These are phyloP conservation scores for Trifolium subterraneum DNA, from an alignment of 306 rosid species.

Conservation along the genomic window DNA sequence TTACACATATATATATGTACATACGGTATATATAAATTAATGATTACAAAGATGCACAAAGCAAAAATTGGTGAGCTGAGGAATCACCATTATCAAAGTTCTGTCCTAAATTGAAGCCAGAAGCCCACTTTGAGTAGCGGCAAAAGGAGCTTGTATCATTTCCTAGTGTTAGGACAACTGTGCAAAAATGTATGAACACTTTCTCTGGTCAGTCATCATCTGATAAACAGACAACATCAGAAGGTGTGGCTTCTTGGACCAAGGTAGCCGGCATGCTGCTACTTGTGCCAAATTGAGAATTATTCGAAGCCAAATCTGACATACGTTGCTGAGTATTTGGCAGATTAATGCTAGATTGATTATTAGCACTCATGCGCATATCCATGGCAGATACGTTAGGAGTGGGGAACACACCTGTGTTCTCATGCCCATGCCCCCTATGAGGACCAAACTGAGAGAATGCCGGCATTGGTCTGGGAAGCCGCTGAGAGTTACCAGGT, in stretches of 20 bases:
- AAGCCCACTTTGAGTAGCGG: background rate
- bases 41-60: slow-evolving; percentile 21
- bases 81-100: slow-evolving; percentile 7
- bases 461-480: slow-evolving; percentile 35
- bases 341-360: slow-evolving; percentile 44
- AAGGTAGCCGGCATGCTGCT: slow-evolving; percentile 41
- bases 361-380: slow-evolving; percentile 37
- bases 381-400: slow-evolving; percentile 49
- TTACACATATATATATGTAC: slow-evolving; percentile 26
- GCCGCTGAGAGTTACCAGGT: slow-evolving; percentile 41
- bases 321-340: slow-evolving; percentile 32
- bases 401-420: slow-evolving; percentile 29
- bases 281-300: slow-evolving; percentile 32
- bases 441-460: slow-evolving; percentile 41
- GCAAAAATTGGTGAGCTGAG: slow-evolving; percentile 11
- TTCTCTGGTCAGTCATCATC: slow-evolving; percentile 69
- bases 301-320: slow-evolving; percentile 37
- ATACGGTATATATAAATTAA: background rate
- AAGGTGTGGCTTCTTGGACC: slow-evolving; percentile 32
- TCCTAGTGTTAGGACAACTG: slow-evolving; percentile 36
- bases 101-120: slow-evolving; percentile 38
- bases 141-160: slow-evolving; percentile 17
- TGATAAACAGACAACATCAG: slow-evolving; percentile 76
- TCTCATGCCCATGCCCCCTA: slow-evolving; percentile 39
- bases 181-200: background rate